A percentile compares a stretch with the other conserved stretches of the same genome.
Evolutionary conservation across 2,329 filamentous ascomycete genomes (phyloP).

Genomic region (Penicillium sp.): DNA sequence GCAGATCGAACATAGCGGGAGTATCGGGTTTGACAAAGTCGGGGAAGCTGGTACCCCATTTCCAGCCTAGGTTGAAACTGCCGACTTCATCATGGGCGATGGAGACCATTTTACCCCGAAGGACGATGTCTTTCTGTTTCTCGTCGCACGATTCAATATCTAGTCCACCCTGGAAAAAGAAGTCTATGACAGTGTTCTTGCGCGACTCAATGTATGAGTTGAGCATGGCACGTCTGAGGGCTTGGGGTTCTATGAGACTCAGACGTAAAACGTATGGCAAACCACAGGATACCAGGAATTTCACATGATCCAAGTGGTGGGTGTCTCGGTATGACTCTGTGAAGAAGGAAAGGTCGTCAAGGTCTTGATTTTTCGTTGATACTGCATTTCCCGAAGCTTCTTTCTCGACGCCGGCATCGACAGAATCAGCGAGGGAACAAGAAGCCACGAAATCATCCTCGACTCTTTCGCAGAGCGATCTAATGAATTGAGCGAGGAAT

Average conservation of each 20-base stretch:
- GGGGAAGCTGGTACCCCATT: conserved; percentile 2
- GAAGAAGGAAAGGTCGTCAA: background rate
- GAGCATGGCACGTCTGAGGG: background rate
- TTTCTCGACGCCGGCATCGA: background rate
- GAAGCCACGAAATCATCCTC: conserved; percentile 1
- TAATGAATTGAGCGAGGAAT: background rate
- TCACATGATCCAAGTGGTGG: background rate
- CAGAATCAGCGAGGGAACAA: background rate
- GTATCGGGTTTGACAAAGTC: background rate
- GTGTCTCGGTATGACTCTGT: background rate
- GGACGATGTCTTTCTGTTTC: background rate
- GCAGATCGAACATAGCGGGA: background rate
- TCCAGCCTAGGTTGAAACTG: background rate
- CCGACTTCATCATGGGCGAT: background rate
- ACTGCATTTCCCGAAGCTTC: background rate
- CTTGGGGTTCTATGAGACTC: background rate
- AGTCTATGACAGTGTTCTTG: background rate
- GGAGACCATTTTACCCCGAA: background rate
- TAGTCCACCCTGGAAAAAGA: background rate
- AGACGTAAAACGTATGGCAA: background rate
- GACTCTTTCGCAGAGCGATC: background rate
- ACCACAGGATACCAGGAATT: background rate
- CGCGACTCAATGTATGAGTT: background rate
- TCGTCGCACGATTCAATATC: background rate
- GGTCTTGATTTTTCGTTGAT: background rate